phyloP scores from a whole-genome alignment of 1,284 basidiomycete species.

The Fomitopsis betulina region DNA sequence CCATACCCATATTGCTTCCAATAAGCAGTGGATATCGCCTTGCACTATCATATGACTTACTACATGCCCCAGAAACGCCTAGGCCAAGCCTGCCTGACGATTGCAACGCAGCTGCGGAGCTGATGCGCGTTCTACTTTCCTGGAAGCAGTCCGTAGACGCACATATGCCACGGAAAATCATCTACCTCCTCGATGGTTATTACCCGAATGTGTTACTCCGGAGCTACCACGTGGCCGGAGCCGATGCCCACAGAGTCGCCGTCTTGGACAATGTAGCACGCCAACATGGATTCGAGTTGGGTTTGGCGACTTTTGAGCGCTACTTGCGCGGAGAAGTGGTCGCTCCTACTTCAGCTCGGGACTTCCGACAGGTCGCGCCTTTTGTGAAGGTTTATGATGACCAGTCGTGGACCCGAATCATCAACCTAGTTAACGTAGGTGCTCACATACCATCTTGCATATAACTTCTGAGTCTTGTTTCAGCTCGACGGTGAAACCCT shows the following conservation, averaged over 20 bases:
- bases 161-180: not conserved
- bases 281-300: not conserved
- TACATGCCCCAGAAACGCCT: not conserved
- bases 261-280: not conserved
- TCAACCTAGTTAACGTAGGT: no score
- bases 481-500: no score
- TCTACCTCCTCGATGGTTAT: constrained; percentile 4
- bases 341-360: not conserved
- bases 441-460: no score
- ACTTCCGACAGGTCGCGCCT: no score
- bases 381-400: no score
- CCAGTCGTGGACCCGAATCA: no score
- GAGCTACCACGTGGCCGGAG: not conserved
- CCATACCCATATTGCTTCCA: not conserved
- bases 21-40: not conserved
- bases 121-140: not conserved
- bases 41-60: not conserved
- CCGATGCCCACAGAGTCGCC: constrained; percentile 1
- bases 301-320: not conserved
- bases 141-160: not conserved
- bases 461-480: no score
- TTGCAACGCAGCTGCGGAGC: not conserved
- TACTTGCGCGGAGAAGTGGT: not conserved
- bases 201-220: constrained; percentile 4
- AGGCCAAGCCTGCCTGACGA: not conserved